Percentiles rank a stretch among this genome's conserved stretches.
phyloP scores from a whole-genome alignment of 1,139 yeast genomes.

The Sugiyamaella pinicola region DNA sequence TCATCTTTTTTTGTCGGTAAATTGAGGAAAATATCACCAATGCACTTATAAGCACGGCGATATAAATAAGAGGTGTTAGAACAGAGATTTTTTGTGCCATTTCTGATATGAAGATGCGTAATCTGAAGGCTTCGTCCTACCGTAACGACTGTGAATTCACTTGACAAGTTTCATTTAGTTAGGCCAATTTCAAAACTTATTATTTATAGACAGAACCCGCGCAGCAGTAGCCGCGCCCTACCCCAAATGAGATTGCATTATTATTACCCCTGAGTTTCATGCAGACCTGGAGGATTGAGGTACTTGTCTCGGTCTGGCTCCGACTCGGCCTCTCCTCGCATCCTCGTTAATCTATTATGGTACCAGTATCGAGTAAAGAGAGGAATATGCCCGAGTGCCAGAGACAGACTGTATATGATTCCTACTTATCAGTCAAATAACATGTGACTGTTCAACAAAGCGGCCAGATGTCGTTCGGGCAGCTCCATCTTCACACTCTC shows the following conservation, averaged over 20 bases:
- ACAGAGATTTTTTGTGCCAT: conserved; percentile 60
- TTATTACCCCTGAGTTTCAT: conserved; percentile 1
- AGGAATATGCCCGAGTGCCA: too few species aligned
- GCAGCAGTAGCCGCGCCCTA: background rate
- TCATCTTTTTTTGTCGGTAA: conserved; percentile 63
- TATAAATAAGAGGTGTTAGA: conserved; percentile 80
- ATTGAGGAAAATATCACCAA: conserved; percentile 70
- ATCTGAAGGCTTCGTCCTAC: too few species aligned
- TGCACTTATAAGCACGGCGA: conserved; percentile 69
- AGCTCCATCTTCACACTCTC: too few species aligned
- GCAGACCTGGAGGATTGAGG: background rate
- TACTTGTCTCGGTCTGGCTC: too few species aligned
- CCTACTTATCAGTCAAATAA: too few species aligned
- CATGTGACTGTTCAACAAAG: too few species aligned
- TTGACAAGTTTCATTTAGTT: background rate
- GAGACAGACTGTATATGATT: too few species aligned
- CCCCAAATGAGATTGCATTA: background rate
- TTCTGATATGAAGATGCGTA: conserved; percentile 3
- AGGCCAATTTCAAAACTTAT: background rate
- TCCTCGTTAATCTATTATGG: too few species aligned
- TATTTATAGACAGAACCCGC: background rate
- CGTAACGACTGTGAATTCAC: background rate
- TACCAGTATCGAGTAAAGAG: too few species aligned
- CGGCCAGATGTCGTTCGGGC: too few species aligned
- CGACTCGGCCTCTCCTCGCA: too few species aligned